A percentile compares a stretch with the other conserved stretches of the same genome.
Conservation (phyloP, 139 green algal species). For the Zygnema cylindricum region DNA sequence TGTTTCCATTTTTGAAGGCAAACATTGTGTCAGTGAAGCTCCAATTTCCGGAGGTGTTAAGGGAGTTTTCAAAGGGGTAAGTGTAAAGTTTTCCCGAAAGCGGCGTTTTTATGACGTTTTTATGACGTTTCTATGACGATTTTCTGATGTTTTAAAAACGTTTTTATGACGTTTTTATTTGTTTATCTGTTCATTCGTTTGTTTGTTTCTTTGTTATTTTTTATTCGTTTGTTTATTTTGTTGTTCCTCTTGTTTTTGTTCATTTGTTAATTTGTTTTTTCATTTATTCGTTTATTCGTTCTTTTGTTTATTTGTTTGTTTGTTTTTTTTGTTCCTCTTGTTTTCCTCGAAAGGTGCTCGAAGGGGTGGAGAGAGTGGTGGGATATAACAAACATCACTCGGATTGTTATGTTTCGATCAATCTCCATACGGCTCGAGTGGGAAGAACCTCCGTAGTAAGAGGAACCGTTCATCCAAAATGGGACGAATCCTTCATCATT, state of each 20-base stretch:
- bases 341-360: constrained; percentile 13
- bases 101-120: no score
- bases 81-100: not conserved
- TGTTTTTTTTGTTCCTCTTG: no score
- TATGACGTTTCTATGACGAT: no score
- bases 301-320: no score
- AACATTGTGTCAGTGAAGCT: not conserved
- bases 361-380: not conserved
- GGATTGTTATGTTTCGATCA: constrained; percentile 33
- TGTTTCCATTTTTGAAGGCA: not conserved
- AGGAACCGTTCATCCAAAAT: constrained; percentile 20
- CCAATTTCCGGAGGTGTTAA: not conserved
- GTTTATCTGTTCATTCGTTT: no score
- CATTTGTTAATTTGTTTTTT: no score
- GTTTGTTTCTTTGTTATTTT: no score
- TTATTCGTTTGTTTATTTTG: no score
- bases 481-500: constrained; percentile 47
- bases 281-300: no score
- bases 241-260: constrained; percentile 9
- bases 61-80: constrained; percentile 4
- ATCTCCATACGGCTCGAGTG: constrained; percentile 12
- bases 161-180: constrained; percentile 12
- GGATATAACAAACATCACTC: not conserved
- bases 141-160: not conserved
- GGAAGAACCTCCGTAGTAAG: constrained; percentile 32